phyloP scores from a whole-genome alignment of 306 rosid species.

The Argentina anserina region DNA sequence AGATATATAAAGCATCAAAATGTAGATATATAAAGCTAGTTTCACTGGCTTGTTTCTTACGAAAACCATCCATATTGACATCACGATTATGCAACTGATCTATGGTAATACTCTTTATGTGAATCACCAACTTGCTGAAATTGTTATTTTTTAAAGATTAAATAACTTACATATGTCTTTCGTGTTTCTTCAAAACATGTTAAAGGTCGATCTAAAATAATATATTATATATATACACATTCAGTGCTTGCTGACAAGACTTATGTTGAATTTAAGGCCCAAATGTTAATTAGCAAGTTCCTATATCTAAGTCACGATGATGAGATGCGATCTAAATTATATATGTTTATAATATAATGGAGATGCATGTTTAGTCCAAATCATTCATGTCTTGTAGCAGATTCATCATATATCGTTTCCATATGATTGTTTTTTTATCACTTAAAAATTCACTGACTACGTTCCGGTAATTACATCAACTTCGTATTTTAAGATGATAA shows the following conservation, averaged over 20 bases:
- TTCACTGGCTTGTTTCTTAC: constrained; percentile 26
- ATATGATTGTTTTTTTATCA: background rate
- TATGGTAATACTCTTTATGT: background rate
- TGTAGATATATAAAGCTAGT: too few relatives aligned
- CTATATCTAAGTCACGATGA: background rate
- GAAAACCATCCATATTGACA: constrained; percentile 19
- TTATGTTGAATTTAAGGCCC: constrained; percentile 14
- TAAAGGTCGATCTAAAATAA: too few relatives aligned
- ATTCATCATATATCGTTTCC: background rate
- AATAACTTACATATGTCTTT: background rate
- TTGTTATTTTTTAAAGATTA: background rate
- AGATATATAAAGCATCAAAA: too few relatives aligned
- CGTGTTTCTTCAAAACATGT: background rate
- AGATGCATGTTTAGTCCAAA: background rate
- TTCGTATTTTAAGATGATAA: too few relatives aligned
- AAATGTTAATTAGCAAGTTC: background rate
- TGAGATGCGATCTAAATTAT: background rate
- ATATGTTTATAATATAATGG: background rate
- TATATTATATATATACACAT: too few relatives aligned
- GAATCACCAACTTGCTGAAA: background rate
- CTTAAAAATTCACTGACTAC: background rate
- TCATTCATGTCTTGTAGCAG: background rate
- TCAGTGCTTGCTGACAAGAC: constrained; percentile 10
- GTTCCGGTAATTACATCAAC: too few relatives aligned
- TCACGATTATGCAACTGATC: constrained; percentile 13